Base-by-base conservation (phyloP, 495 filamentous ascomycete genomes). In the Corynascus novoguineensis region DNA sequence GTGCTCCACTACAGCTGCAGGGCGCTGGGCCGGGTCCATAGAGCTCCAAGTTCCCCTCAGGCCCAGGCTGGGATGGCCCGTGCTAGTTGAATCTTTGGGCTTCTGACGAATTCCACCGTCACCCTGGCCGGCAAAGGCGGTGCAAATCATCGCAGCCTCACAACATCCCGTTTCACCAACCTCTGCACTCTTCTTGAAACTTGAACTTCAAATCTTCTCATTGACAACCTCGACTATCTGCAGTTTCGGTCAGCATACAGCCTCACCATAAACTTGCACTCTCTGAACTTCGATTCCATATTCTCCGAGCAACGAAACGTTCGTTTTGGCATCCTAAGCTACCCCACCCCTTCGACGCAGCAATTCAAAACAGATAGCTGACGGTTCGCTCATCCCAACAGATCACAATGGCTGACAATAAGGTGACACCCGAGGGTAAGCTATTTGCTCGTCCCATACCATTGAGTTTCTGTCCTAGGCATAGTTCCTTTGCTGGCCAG, bases 101-200 rank as follows among this genome's bases (percentile, higher is more conserved):
- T 72, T 72, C 69, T 69, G 55, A 63, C 58, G 63, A 61, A 61
- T 72, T 72, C 69, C 63, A 71, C 62, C 62, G 52, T 52, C 35
- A 61, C 66, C 59, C 61, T 41, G 44, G 48, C 50, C 47, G 55
- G 57, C 54, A 50, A n/a, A 57, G 56, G 54, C 31, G 40, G 46
- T 55, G 64, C 58, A 60, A 29, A 60, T 35, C 50, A 40, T 34
- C 29, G 58, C 65, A 68, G 65, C 65, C 61, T 68, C 65, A 64
- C 59, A 55, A 57, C 42, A 53, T 21, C 38, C 31, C 50, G 25
- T 29, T 44, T 50, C 38, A 34, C 46, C 41, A n/a, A 35, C 50
- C 49, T 32, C 46, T n/a, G n/a, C n/a, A n/a, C 44, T 40, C 21
- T 37, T 44, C 24, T 49, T 15, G 5, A 28, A 31, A 31, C 34